Evolutionary conservation across 2,329 filamentous ascomycete genomes (phyloP).

Genomic region (Ophiosphaerella narmari): DNA sequence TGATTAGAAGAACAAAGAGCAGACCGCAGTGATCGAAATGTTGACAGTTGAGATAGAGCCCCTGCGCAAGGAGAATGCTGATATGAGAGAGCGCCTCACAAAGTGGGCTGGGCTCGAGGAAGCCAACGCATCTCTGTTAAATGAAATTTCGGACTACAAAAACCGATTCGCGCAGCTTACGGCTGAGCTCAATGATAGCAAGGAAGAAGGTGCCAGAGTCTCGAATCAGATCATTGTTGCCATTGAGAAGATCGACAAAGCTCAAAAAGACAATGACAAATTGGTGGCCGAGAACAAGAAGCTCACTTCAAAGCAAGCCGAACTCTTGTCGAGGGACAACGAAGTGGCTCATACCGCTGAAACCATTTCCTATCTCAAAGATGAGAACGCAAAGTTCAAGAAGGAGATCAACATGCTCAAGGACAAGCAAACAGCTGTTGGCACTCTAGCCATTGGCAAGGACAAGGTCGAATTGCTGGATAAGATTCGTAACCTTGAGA

Average conservation of each 20-base stretch:
- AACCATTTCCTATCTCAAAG: neutral
- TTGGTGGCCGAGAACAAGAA: slow-evolving; percentile 21
- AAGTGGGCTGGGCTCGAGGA: slow-evolving; percentile 22
- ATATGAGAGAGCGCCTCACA: slow-evolving; percentile 14
- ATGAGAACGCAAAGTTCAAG: slow-evolving; percentile 5
- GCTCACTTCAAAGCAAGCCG: slow-evolving; percentile 9
- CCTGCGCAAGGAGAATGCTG: slow-evolving; percentile 18
- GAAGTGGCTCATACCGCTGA: neutral
- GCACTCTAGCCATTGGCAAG: neutral
- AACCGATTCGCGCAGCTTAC: slow-evolving; percentile 12
- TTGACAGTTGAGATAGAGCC: slow-evolving; percentile 14
- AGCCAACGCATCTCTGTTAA: slow-evolving; percentile 4
- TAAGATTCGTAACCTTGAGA: slow-evolving; percentile 14
- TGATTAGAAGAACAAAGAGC: slow-evolving; percentile 16
- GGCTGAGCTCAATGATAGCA: slow-evolving; percentile 10
- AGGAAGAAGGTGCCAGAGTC: slow-evolving; percentile 2
- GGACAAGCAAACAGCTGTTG: neutral
- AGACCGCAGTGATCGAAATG: slow-evolving; percentile 21
- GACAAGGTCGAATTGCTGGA: slow-evolving; percentile 3
- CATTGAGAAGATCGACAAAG: slow-evolving; percentile 11
- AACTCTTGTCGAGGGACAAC: slow-evolving; percentile 1
- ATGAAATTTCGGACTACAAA: slow-evolving; percentile 8
- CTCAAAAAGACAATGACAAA: slow-evolving; percentile 13
- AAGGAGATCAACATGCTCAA: slow-evolving; percentile 6
- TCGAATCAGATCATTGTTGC: slow-evolving; percentile 7